phyloP scores from a whole-genome alignment of 2,329 filamentous ascomycete genomes.

The Tolypocladium tundrense region DNA sequence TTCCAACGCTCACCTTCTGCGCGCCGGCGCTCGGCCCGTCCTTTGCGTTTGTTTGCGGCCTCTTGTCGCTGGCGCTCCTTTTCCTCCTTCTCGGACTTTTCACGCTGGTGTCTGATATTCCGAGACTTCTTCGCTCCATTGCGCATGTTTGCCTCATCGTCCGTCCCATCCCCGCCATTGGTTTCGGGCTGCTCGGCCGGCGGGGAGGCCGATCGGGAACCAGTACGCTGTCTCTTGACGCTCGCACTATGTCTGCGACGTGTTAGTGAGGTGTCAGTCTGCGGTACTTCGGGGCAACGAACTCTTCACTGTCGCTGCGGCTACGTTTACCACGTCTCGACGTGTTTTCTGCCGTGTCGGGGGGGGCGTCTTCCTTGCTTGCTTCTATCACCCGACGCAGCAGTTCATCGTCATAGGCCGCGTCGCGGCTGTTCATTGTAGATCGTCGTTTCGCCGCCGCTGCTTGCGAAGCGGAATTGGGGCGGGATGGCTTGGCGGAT shows the following conservation, averaged over 20 bases:
- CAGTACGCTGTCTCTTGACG: conserved; percentile 74
- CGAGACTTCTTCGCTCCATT: conserved; percentile 51
- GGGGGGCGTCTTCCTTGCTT: conserved; percentile 70
- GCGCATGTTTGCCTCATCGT: conserved; percentile 51
- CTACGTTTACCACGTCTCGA: conserved; percentile 67
- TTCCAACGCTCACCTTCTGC: conserved; percentile 54
- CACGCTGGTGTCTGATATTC: conserved; percentile 47
- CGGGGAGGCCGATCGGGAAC: conserved; percentile 61
- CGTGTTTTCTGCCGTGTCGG: conserved; percentile 37
- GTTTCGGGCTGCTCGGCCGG: conserved; percentile 33
- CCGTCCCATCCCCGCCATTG: conserved; percentile 53
- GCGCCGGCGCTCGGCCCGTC: conserved; percentile 68
- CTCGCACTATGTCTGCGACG: conserved; percentile 54
- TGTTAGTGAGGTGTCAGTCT: conserved; percentile 15
- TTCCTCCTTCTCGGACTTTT: conserved; percentile 61
- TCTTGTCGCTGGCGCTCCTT: conserved; percentile 65
- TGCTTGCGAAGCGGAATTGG: conserved; percentile 39
- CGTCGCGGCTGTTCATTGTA: conserved; percentile 94
- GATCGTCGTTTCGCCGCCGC: conserved; percentile 75
- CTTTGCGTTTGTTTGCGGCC: conserved; percentile 69
- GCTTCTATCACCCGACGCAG: conserved; percentile 85
- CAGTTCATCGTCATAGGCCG: conserved; percentile 90
- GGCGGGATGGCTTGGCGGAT: conserved; percentile 45
- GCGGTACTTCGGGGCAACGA: conserved; percentile 29
- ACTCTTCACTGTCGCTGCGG: conserved; percentile 92